Conservation (phyloP, 345 rosid species). For the Lepidium africanum region DNA sequence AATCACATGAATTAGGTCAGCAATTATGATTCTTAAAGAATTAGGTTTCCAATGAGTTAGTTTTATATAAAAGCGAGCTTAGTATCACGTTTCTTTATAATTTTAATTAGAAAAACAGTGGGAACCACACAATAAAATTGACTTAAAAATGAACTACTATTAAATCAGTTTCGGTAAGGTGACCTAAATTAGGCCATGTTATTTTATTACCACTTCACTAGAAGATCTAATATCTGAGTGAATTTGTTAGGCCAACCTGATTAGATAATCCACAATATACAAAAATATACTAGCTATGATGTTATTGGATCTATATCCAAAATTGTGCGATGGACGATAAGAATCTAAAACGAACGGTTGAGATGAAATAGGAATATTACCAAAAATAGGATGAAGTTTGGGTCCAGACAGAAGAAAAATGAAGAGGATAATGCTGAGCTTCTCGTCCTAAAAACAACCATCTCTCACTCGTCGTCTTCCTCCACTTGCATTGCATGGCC, state of each 20-base stretch:
- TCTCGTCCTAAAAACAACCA: background rate
- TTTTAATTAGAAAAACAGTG: background rate
- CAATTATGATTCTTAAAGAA: background rate
- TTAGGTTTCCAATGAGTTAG: constrained; percentile 4
- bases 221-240: background rate
- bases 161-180: constrained; percentile 17
- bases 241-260: constrained; percentile 21
- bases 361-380: constrained; percentile 11
- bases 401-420: constrained; percentile 16
- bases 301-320: background rate
- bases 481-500: constrained; percentile 11
- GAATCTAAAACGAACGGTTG: constrained; percentile 16
- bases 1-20: background rate
- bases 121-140: background rate
- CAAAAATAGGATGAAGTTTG: constrained; percentile 22
- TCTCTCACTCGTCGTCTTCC: background rate
- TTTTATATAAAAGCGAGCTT: background rate
- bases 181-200: constrained; percentile 29
- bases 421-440: constrained; percentile 16
- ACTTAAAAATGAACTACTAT: background rate
- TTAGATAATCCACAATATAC: constrained; percentile 1
- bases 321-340: constrained; percentile 3
- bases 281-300: background rate
- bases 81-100: constrained; percentile 8
- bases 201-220: constrained; percentile 11